A percentile compares a stretch with the other conserved stretches of the same genome.
Conservation (phyloP, 2,329 filamentous ascomycete species). For the Verticillium nubilum region DNA sequence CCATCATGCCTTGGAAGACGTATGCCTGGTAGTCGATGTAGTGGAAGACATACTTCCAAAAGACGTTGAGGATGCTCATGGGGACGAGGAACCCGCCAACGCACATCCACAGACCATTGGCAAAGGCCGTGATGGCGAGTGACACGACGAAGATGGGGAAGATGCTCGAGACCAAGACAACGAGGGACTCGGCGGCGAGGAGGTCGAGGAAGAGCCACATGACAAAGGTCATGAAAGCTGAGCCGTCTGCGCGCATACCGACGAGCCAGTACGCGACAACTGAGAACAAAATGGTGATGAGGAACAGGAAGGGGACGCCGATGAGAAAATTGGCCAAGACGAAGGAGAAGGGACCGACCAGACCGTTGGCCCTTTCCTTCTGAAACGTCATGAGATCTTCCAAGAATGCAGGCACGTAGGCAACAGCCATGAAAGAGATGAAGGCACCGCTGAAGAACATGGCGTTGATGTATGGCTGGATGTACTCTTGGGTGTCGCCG, state of each 20-base stretch:
- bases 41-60: slow-evolving; percentile 83
- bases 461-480: slow-evolving; percentile 77
- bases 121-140: slow-evolving; percentile 75
- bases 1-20: slow-evolving; percentile 90
- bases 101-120: slow-evolving; percentile 87
- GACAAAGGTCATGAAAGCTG: slow-evolving; percentile 70
- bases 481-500: slow-evolving; percentile 60
- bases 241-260: slow-evolving; percentile 62
- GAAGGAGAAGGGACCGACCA: slow-evolving; percentile 71
- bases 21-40: slow-evolving; percentile 86
- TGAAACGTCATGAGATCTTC: slow-evolving; percentile 69
- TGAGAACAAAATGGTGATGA: slow-evolving; percentile 72
- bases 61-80: slow-evolving; percentile 67
- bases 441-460: slow-evolving; percentile 72
- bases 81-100: slow-evolving; percentile 78
- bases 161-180: slow-evolving; percentile 68
- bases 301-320: slow-evolving; percentile 73
- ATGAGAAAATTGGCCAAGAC: slow-evolving; percentile 76
- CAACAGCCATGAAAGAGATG: slow-evolving; percentile 78
- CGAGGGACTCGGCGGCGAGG: slow-evolving; percentile 74
- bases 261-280: slow-evolving; percentile 73
- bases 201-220: slow-evolving; percentile 85
- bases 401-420: slow-evolving; percentile 78
- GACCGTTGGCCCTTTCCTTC: slow-evolving; percentile 76
- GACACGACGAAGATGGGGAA: slow-evolving; percentile 77